These are phyloP conservation scores for Cydonia oblonga DNA, from an alignment of 331 rosid species.

Conservation along the genomic window DNA sequence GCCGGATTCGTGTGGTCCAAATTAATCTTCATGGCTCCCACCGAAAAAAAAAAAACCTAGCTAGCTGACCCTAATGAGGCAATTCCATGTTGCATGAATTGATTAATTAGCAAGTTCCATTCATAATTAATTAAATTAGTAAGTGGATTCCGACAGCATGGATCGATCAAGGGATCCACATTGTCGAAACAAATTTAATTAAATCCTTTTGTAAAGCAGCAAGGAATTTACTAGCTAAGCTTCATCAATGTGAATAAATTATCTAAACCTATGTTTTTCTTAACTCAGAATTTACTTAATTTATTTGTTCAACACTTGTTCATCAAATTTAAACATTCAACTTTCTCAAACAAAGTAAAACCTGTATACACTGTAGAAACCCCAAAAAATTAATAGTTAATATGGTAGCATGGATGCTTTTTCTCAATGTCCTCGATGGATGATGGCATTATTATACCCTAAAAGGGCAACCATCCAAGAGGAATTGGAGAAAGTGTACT, in stretches of 20 bases:
- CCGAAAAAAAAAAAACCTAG: background rate
- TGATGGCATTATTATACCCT: conserved; percentile 7
- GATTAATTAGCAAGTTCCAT: conserved; percentile 2
- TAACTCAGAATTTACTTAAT: background rate
- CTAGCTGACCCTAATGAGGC: conserved; percentile 19
- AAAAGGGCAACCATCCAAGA: no score
- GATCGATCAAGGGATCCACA: conserved; percentile 13
- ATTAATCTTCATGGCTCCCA: conserved; percentile 20
- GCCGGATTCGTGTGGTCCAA: conserved; percentile 19
- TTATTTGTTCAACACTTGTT: background rate
- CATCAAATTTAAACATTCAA: background rate
- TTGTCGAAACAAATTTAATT: conserved; percentile 9
- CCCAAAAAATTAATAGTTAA: no score
- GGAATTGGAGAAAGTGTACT: no score
- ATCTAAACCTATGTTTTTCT: background rate
- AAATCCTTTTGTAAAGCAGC: conserved; percentile 11
- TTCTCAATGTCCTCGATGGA: conserved; percentile 28
- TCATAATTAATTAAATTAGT: background rate
- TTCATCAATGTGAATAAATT: background rate
- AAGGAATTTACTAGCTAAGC: conserved; percentile 1
- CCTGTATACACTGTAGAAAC: no score
- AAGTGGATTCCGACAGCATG: conserved; percentile 5
- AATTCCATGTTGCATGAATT: conserved; percentile 17
- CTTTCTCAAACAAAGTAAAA: background rate
- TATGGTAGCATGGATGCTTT: conserved; percentile 5